Conservation (phyloP, 2,329 filamentous ascomycete species). For the Talaromyces marneffei region DNA sequence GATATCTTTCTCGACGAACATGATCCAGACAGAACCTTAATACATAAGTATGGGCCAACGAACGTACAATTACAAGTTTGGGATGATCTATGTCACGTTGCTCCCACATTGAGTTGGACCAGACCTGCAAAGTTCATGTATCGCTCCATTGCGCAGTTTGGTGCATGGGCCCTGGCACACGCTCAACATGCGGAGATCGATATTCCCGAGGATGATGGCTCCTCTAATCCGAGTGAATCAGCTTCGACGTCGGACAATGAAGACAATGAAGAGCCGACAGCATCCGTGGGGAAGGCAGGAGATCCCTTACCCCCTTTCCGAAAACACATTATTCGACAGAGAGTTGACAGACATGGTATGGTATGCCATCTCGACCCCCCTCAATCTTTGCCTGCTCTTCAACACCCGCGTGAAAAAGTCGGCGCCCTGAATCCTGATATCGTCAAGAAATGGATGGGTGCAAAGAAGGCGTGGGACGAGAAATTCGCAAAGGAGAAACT, state of each 20-base stretch:
- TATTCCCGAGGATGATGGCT: constrained; percentile 70
- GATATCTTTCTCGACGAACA: constrained; percentile 58
- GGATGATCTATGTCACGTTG: constrained; percentile 91
- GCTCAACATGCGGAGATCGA: constrained; percentile 76
- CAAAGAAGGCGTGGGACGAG: constrained; percentile 66
- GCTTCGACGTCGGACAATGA: constrained; percentile 17
- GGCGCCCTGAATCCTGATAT: constrained; percentile 75
- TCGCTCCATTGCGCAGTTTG: constrained; percentile 83
- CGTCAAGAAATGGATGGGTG: constrained; percentile 74
- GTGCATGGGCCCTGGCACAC: constrained; percentile 79
- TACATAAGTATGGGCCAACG: constrained; percentile 70
- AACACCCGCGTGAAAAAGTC: constrained; percentile 59
- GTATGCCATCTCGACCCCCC: constrained; percentile 63
- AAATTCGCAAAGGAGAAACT: constrained; percentile 65
- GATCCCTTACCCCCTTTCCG: constrained; percentile 75
- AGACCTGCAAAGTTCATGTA: constrained; percentile 97
- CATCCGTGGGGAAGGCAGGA: constrained; percentile 73
- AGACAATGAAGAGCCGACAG: constrained; percentile 16
- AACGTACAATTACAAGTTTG: constrained; percentile 92
- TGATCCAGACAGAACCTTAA: constrained; percentile 47
- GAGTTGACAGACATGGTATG: constrained; percentile 70
- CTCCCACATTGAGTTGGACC: constrained; percentile 89
- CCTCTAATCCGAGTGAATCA: constrained; percentile 56
- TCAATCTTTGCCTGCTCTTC: constrained; percentile 60
- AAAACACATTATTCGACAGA: constrained; percentile 86